These are phyloP conservation scores for barley (Hordeum vulgare) DNA, from an alignment of 176 grass and related monocot genomes.

Conservation along the genomic window DNA sequence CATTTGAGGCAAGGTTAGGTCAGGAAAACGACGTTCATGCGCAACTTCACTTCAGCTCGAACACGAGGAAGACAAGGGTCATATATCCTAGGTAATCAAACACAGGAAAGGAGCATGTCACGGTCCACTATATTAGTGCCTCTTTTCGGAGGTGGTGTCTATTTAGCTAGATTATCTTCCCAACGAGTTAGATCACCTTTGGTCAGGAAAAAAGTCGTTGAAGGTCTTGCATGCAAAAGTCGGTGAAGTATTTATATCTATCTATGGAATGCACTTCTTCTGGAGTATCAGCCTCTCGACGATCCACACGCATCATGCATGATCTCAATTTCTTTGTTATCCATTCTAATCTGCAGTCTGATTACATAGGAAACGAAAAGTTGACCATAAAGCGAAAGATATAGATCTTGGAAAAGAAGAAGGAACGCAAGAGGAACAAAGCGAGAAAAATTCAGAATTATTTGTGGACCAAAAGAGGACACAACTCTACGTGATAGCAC, in stretches of 20 bases:
- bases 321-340: background rate
- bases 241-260: background rate
- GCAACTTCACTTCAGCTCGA: background rate
- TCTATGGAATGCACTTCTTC: background rate
- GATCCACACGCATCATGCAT: background rate
- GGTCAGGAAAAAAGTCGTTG: too few relatives aligned
- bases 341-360: background rate
- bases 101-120: background rate
- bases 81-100: background rate
- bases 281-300: background rate
- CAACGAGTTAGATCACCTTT: too few relatives aligned
- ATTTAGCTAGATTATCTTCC: too few relatives aligned
- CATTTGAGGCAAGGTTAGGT: constrained; percentile 4
- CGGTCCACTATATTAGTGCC: background rate
- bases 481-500: too few relatives aligned
- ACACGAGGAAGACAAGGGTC: background rate
- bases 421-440: too few relatives aligned
- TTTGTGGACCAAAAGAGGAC: too few relatives aligned
- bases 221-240: background rate
- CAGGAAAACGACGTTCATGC: background rate
- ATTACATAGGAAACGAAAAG: background rate
- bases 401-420: too few relatives aligned
- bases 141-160: background rate
- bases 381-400: too few relatives aligned
- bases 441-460: too few relatives aligned